Evolutionary conservation across 192 early-diverging fungal genomes (phyloP), one percentile per base, ranked within the genome.

Genomic region (Linderina pennispora): DNA sequence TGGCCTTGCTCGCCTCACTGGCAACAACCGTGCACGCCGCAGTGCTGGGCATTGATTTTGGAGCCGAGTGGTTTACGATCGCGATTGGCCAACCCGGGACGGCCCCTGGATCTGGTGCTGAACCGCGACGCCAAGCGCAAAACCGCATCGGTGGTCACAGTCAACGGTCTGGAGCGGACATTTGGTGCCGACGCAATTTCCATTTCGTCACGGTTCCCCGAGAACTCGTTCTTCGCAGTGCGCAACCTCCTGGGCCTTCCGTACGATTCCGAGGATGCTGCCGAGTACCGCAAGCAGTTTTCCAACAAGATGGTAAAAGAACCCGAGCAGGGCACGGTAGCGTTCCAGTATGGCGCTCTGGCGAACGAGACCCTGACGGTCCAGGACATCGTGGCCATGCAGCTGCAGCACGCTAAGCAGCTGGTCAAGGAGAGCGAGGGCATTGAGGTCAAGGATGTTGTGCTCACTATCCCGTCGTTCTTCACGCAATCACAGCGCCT

Each of bases 21-120:
- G 17, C 53, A 8, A 34, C 54, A 5, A 33, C 50, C 20, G 58
- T 48, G 24, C 32, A 45, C 10, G 84, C 84, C 1, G 81, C 90
- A 16, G 91, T 97, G 15, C 85, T 99, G 51, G 88, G 91, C 10
- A 91, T 99, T 52, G 97, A 99, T 64, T 94, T 87, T 67, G 97
- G 97, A 24, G 86, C 89, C 2, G 90, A 99, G 39, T 99, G 93
- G 93, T 91, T 96, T 74, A 97, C 96, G 49, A 86, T 95, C 23
- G 89, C 86, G 8, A 65, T n/a, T 99, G 22, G 87, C 96, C 48
- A 92, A 92, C 50, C 80, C 93, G 8, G 92, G 91, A 15, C 82
- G 85, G 13, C 82, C 89, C 10, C 67, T 96, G 15, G 97, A 99
- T 50, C 82, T 96, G 48, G 97, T 94, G 5, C 80, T 99, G 45